A percentile compares a stretch with the other conserved stretches of the same genome.
Evolutionary conservation across 2,329 filamentous ascomycete species (phyloP).

Genomic region (Neophaeococcomyces mojaviensis): DNA sequence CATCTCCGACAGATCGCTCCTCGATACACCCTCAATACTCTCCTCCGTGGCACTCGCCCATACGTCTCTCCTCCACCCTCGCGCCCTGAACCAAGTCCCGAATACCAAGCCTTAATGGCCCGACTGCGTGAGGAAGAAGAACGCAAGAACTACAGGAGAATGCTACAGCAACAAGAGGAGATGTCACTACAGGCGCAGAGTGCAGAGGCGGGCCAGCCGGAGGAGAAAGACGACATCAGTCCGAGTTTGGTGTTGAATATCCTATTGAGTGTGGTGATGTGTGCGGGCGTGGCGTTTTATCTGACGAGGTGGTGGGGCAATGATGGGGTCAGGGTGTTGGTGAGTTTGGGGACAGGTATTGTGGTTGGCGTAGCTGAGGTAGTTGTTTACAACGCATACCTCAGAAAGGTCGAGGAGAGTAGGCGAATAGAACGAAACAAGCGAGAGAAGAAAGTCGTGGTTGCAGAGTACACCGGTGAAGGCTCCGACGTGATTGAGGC

Average conservation of each 20-base stretch:
- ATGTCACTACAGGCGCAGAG: conserved; percentile 22
- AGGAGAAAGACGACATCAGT: conserved; percentile 30
- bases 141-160: conserved; percentile 57
- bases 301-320: conserved; percentile 25
- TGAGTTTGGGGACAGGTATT: conserved; percentile 34
- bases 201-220: conserved; percentile 29
- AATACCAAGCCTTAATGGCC: conserved; percentile 84
- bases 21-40: conserved; percentile 53
- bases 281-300: conserved; percentile 42
- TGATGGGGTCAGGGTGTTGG: conserved; percentile 28
- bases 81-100: conserved; percentile 68
- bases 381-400: conserved; percentile 40
- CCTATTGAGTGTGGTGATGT: conserved; percentile 72
- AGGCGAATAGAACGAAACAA: conserved; percentile 31
- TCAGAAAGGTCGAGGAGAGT: conserved; percentile 36
- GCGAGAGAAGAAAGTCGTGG: conserved; percentile 55
- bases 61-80: conserved; percentile 74
- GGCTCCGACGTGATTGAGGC: not conserved
- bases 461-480: conserved; percentile 24
- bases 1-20: conserved; percentile 7
- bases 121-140: conserved; percentile 77
- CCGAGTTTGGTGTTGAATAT: conserved; percentile 75
- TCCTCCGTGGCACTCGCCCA: conserved; percentile 64
- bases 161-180: conserved; percentile 36
- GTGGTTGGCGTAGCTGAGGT: conserved; percentile 41